Percentiles rank a stretch among this genome's conserved stretches.
Evolutionary conservation across 257 asterid species (phyloP).

Genomic region (Scutellaria minor): DNA sequence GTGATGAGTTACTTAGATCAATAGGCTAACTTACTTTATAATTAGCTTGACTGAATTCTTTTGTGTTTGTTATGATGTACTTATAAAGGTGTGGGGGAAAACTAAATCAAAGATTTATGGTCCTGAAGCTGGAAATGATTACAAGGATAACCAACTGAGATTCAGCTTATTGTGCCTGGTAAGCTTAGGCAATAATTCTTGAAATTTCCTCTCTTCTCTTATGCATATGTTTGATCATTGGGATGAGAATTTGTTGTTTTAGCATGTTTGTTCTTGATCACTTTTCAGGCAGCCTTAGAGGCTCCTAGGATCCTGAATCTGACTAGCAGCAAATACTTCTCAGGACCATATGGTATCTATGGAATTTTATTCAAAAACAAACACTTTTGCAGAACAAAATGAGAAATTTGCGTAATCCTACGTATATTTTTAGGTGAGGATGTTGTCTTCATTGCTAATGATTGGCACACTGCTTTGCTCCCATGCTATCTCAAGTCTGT

Average conservation of each 20-base stretch:
- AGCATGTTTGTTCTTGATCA: constrained; percentile 16
- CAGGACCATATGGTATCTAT: constrained; percentile 83
- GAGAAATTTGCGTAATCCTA: constrained; percentile 17
- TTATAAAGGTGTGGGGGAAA: constrained; percentile 81
- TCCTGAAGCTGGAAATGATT: constrained; percentile 82
- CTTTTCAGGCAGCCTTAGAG: constrained; percentile 88
- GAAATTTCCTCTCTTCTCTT: background rate
- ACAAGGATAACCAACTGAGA: constrained; percentile 79
- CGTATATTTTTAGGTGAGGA: constrained; percentile 68
- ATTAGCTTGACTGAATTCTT: background rate
- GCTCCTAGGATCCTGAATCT: constrained; percentile 80
- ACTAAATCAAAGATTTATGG: constrained; percentile 86
- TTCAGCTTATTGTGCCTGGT: constrained; percentile 90
- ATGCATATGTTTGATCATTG: constrained; percentile 5
- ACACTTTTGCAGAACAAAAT: background rate
- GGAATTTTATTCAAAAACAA: background rate
- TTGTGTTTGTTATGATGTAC: constrained; percentile 24
- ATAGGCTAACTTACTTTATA: background rate
- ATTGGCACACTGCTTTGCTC: constrained; percentile 94
- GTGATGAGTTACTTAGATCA: background rate
- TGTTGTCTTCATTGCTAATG: constrained; percentile 87
- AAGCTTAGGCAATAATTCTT: constrained; percentile 9
- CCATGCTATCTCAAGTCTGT: constrained; percentile 87
- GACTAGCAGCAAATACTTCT: constrained; percentile 64
- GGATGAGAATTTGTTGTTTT: background rate